phyloP scores from a whole-genome alignment of 768 basidiomycete species.

The Suillus variegatus region DNA sequence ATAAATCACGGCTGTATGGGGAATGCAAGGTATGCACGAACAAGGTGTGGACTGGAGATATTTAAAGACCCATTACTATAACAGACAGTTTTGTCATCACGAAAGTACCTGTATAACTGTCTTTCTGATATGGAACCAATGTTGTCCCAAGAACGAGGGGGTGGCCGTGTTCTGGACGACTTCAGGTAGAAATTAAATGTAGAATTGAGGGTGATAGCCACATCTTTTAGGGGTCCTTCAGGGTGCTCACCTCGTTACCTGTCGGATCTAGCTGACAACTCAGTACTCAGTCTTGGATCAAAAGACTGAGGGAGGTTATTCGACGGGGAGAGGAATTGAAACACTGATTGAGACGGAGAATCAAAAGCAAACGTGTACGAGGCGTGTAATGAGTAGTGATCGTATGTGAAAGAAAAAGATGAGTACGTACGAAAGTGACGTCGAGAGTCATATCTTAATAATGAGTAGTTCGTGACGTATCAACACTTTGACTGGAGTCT shows the following conservation, averaged over 20 bases:
- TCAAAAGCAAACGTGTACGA: too few relatives aligned
- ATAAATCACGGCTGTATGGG: neutral
- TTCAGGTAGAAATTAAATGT: neutral
- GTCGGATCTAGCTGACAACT: too few relatives aligned
- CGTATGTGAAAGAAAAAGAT: too few relatives aligned
- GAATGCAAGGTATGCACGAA: neutral
- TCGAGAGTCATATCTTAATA: too few relatives aligned
- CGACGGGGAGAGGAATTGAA: too few relatives aligned
- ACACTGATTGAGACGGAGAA: too few relatives aligned
- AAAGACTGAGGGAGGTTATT: too few relatives aligned
- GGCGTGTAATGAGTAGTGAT: too few relatives aligned
- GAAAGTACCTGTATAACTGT: neutral
- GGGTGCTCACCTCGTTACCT: neutral
- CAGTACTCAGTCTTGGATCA: too few relatives aligned
- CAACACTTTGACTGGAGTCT: neutral
- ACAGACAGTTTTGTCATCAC: neutral
- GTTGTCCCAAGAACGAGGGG: neutral
- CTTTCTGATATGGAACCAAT: neutral
- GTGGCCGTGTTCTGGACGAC: neutral
- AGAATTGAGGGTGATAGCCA: neutral
- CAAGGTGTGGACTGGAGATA: neutral
- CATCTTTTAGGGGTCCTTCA: neutral
- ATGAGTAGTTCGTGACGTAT: neutral
- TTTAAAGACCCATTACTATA: neutral
- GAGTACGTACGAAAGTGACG: too few relatives aligned